Conservation (phyloP, 805 yeast species). For the Candida suzukii region DNA sequence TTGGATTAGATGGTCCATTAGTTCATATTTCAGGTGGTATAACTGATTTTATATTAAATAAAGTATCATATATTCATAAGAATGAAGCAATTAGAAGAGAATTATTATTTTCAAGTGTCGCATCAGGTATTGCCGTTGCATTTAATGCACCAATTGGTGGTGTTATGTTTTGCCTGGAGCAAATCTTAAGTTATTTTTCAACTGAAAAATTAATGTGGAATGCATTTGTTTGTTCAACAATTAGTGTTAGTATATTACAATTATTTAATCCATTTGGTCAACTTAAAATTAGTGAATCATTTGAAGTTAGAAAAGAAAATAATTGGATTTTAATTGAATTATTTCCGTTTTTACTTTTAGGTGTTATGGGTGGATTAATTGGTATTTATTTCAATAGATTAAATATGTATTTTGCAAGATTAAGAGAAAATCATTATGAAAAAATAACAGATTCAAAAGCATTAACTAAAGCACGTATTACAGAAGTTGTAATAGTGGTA, state of each 20-base stretch:
- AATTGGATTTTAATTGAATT: constrained; percentile 69
- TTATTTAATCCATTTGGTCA: constrained; percentile 42
- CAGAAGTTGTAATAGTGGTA: constrained; percentile 45
- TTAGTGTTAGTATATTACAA: constrained; percentile 57
- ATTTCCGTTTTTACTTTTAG: constrained; percentile 65
- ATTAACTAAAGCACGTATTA: constrained; percentile 19
- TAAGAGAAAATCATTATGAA: constrained; percentile 20
- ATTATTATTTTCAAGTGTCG: constrained; percentile 64
- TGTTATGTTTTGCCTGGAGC: constrained; percentile 69
- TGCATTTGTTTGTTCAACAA: constrained; percentile 72
- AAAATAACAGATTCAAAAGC: constrained; percentile 9
- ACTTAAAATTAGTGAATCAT: constrained; percentile 34
- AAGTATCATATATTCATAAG: constrained; percentile 21
- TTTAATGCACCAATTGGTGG: constrained; percentile 88
- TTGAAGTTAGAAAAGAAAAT: constrained; percentile 60
- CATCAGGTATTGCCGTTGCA: constrained; percentile 81
- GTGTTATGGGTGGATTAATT: constrained; percentile 60
- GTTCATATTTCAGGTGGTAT: constrained; percentile 72
- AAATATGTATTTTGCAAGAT: constrained; percentile 36
- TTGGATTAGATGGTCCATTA: constrained; percentile 83
- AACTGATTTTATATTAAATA: constrained; percentile 30
- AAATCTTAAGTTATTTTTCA: constrained; percentile 54
- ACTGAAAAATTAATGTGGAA: constrained; percentile 72
- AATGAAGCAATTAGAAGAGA: constrained; percentile 63
- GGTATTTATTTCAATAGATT: constrained; percentile 48